Base-by-base conservation (phyloP, 139 green algal species). In the Pseudopediastrum boryanum region DNA sequence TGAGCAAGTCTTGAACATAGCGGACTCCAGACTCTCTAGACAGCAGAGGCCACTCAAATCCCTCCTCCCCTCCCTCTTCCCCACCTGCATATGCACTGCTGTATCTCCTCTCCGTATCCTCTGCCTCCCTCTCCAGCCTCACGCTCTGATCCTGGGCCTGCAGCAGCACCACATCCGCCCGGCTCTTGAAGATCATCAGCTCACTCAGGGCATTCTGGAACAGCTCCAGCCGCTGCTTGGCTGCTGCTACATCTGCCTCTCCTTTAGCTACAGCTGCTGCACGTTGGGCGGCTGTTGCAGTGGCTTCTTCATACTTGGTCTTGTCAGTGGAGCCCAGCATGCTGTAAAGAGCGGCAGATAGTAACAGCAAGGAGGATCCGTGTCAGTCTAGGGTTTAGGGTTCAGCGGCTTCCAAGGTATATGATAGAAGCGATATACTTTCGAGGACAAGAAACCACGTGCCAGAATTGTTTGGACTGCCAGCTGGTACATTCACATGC, bases 101-200 rank as follows among this genome's bases (percentile, higher is more conserved):
- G 50, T 78, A 78, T 35, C 71, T 35, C 9, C 68, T 54, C 71
- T 78, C 71, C 13, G 56, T 56, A 29, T 78, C 71, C 27, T 78
- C 71, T 36, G 71, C 71, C 29, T 78, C 71, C 25, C 39, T 21
- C 19, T 35, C 21, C 39, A 78, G n/a, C 4, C 71, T 39, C 0
- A 56, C 71, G n/a, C n/a, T n/a, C 72, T 88, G 75, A 46, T 90
- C 89, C 75, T 89, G 73, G 5, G 72, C 81, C 77, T 93, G 84
- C 27, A 95, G 84, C 69, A 93, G 44, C 2, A 84, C 84, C 31
- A 92, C 79, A 43, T 89, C 85, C 9, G 85, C 87, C 33, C 84
- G 73, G 66, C 84, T 89, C 75, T 92, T 93, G 85, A 93, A 95
- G 36, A 95, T 65, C 36, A 84, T 86, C 10, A 95, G 78, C 71